A percentile compares a stretch with the other conserved stretches of the same genome.
phyloP scores from a whole-genome alignment of 169 alveolate genomes.

The Plasmodium vinckei region DNA sequence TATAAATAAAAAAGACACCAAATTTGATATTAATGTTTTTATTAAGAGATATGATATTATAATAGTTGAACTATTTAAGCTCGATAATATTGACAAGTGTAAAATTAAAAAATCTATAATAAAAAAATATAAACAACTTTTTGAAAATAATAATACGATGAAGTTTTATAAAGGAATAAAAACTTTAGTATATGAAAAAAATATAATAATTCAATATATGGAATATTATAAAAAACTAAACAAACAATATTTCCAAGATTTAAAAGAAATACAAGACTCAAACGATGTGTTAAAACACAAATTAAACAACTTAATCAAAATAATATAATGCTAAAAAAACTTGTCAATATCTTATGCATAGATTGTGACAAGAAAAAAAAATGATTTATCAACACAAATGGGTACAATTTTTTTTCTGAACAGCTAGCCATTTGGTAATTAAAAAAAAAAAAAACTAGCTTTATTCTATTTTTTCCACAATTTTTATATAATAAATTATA shows the following conservation, averaged over 20 bases:
- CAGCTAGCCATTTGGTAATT: too few species aligned
- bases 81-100: background rate
- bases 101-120: slow-evolving; percentile 20
- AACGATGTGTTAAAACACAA: slow-evolving; percentile 30
- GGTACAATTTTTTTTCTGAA: too few species aligned
- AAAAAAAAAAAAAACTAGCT: too few species aligned
- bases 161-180: slow-evolving; percentile 17
- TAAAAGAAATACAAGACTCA: slow-evolving; percentile 16
- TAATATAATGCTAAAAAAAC: slow-evolving; percentile 45
- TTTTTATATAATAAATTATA: too few species aligned
- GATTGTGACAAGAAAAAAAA: too few species aligned
- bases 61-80: slow-evolving; percentile 7
- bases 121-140: slow-evolving; percentile 11
- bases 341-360: slow-evolving; percentile 6
- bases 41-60: background rate
- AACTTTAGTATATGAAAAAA: slow-evolving; percentile 32
- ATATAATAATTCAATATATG: slow-evolving; percentile 31
- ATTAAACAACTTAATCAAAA: slow-evolving; percentile 50
- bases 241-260: background rate
- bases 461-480: too few species aligned
- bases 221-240: slow-evolving; percentile 12
- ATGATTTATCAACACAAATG: too few species aligned
- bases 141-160: slow-evolving; percentile 12
- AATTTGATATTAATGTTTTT: background rate
- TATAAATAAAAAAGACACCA: too few species aligned